A percentile compares a stretch with the other conserved stretches of the same genome.
Evolutionary conservation across 1,139 yeast genomes (phyloP).

Genomic region (Torulaspora pretoriensis): DNA sequence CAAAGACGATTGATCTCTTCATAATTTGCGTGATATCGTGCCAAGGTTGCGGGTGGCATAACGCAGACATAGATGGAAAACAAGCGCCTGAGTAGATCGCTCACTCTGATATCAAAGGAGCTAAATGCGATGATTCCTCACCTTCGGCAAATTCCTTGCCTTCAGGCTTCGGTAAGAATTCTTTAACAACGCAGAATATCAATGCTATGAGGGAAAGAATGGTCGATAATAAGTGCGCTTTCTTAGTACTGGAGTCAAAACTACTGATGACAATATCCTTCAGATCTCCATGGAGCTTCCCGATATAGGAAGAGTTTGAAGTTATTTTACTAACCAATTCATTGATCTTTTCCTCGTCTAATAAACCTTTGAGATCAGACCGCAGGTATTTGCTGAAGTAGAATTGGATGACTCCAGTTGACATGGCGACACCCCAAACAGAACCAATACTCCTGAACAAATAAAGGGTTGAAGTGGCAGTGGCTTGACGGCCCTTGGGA

Average conservation of each 20-base stretch:
- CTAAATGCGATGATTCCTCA: too few species aligned
- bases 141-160: not conserved
- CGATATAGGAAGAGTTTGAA: slow-evolving; percentile 15
- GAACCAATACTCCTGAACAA: slow-evolving; percentile 42
- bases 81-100: too few species aligned
- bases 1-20: too few species aligned
- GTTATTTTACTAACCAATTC: slow-evolving; percentile 11
- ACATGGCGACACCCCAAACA: slow-evolving; percentile 42
- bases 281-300: slow-evolving; percentile 12
- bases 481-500: slow-evolving; percentile 36
- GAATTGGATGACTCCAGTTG: slow-evolving; percentile 36
- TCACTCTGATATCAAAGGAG: too few species aligned
- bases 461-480: slow-evolving; percentile 42
- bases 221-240: slow-evolving; percentile 15
- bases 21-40: too few species aligned
- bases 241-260: slow-evolving; percentile 14
- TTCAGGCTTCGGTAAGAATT: slow-evolving; percentile 7
- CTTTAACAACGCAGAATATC: slow-evolving; percentile 7
- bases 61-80: too few species aligned
- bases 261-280: slow-evolving; percentile 15
- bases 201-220: slow-evolving; percentile 10
- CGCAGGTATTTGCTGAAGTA: slow-evolving; percentile 10
- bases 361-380: slow-evolving; percentile 6
- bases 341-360: slow-evolving; percentile 12
- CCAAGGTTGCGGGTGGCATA: too few species aligned